Conservation (phyloP, 768 basidiomycete genomes). For the Pleurotus ostreatus region DNA sequence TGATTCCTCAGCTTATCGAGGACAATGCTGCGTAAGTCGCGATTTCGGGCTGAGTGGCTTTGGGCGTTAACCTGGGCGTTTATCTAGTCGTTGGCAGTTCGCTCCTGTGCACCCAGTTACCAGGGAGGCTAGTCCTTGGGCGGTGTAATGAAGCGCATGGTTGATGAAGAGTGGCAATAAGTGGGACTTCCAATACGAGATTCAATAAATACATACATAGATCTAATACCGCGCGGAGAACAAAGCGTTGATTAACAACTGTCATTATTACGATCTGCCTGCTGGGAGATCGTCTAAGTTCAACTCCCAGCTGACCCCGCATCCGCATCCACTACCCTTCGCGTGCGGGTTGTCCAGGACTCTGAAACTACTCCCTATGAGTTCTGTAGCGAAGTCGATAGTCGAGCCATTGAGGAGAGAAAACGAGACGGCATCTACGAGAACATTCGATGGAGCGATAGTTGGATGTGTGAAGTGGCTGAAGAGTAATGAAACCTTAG, state of each 20-base stretch:
- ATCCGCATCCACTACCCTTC: constrained; percentile 87
- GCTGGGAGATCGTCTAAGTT: constrained; percentile 29
- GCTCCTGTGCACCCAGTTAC: constrained; percentile 6
- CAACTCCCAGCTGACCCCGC: constrained; percentile 94
- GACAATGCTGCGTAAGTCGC: constrained; percentile 2
- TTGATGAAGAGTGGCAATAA: too few relatives aligned
- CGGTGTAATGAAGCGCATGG: background rate
- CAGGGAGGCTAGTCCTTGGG: constrained; percentile 2
- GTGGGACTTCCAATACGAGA: background rate
- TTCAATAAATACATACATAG: constrained; percentile 3
- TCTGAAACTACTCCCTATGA: constrained; percentile 90
- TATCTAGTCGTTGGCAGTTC: constrained; percentile 4
- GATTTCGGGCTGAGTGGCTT: background rate
- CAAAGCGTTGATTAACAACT: too few relatives aligned
- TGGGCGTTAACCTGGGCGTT: constrained; percentile 1
- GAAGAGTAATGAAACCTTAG: background rate
- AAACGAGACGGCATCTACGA: constrained; percentile 86
- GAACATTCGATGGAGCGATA: constrained; percentile 67
- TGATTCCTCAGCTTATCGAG: constrained; percentile 2
- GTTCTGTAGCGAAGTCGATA: constrained; percentile 88
- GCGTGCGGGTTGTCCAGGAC: constrained; percentile 86
- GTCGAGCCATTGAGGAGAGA: constrained; percentile 83
- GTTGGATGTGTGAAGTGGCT: constrained; percentile 74
- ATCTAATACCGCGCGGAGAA: background rate
- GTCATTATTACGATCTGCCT: background rate